Evolutionary conservation across 1,284 basidiomycete species (phyloP).

Genomic region (Garcileccinum viscosum): DNA sequence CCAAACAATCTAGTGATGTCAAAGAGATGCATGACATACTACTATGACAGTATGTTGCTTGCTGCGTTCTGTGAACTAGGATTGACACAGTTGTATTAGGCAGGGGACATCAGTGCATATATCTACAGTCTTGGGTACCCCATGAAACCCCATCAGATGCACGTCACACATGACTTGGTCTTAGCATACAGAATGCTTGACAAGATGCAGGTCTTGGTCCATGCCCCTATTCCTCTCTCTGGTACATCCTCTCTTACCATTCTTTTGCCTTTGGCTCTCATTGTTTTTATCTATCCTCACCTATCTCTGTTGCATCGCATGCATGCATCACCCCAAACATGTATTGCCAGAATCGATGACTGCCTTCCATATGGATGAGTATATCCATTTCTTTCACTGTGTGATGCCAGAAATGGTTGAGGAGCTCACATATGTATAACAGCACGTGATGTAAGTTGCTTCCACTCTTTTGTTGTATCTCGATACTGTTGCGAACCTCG

Average conservation of each 20-base stretch:
- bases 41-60: conserved; percentile 58
- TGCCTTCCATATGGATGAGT: conserved; percentile 97
- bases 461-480: neutral
- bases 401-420: conserved; percentile 90
- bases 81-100: neutral
- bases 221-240: neutral
- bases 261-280: neutral
- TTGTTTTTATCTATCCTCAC: neutral
- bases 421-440: conserved; percentile 82
- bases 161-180: conserved; percentile 92
- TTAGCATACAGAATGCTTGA: conserved; percentile 89
- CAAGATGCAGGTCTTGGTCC: conserved; percentile 73
- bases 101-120: conserved; percentile 81
- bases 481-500: too few species aligned
- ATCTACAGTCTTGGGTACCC: conserved; percentile 89
- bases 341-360: conserved; percentile 87
- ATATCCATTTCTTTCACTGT: conserved; percentile 87
- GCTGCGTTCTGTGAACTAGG: neutral
- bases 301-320: neutral
- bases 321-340: conserved; percentile 74
- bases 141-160: conserved; percentile 95
- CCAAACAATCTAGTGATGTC: conserved; percentile 51
- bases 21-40: conserved; percentile 64
- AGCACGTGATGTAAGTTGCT: conserved; percentile 79
- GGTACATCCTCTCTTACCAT: neutral